Evolutionary conservation across 2,329 filamentous ascomycete species (phyloP), one percentile per base, ranked within the genome.

Genomic region (Colletotrichum graminicola): DNA sequence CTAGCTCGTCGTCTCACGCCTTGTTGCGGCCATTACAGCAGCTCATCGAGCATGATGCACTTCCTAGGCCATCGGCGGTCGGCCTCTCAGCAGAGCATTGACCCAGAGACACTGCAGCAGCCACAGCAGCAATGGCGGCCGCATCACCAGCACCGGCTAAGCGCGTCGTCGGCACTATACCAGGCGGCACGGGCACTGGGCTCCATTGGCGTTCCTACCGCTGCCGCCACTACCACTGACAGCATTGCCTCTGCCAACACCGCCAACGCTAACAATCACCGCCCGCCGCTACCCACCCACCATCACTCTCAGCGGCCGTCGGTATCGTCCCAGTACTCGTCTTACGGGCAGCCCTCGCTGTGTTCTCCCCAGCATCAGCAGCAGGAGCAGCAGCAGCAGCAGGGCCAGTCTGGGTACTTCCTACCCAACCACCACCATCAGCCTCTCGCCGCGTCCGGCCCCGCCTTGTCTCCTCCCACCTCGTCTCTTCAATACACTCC

Each of bases 41-140:
- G 26, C 41, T 8, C 21, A 62, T 34, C 23, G 16, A 63, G 8
- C 18, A 54, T 26, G 34, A 72, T 72, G 69, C 45, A 72, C 51
- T 72, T 72, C 47, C 66, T 69, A 39, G 68, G 69, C 52, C 69
- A 72, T 60, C 69, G 65, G 45, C 69, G 69, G 36, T 64, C 69
- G 47, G 69, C 60, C 29, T 71, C 68, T 54, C 65, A 71, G 36
- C 65, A 68, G 57, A 71, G 64, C 45, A 45, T 71, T 32, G 68
- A 54, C 32, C 62, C 71, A 34, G 39, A 73, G 64, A 51, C 62
- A 43, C 69, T 62, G n/a, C 69, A 72, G 43, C 66, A 71, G 60
- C 47, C 45, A 26, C 41, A 61, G 21, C 57, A 67, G 21, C 60
- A 69, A 34, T 57, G 51, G 34, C 64, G 43, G 34, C 47, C 60